A percentile compares a stretch with the other conserved stretches of the same genome.
Evolutionary conservation across 1,284 basidiomycete genomes (phyloP).

Genomic region (Termitomyces sp.): DNA sequence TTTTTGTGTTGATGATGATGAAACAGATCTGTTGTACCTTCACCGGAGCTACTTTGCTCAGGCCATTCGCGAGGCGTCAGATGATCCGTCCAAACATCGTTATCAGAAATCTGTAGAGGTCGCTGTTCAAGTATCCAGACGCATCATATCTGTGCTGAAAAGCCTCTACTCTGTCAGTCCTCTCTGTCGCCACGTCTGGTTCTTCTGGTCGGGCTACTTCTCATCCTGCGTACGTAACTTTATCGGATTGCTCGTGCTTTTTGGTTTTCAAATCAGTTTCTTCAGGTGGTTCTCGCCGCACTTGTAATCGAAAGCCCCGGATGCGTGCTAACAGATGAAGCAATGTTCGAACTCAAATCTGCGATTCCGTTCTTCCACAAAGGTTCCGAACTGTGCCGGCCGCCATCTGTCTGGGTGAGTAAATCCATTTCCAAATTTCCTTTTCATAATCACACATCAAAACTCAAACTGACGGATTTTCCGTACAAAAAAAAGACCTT

Average conservation of each 20-base stretch:
- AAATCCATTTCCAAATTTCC: neutral
- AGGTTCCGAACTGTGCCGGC: conserved; percentile 36
- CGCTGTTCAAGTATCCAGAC: conserved; percentile 40
- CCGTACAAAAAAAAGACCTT: conserved; percentile 17
- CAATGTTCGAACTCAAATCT: conserved; percentile 35
- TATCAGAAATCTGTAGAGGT: conserved; percentile 45
- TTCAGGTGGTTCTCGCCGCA: conserved; percentile 43
- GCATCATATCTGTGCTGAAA: conserved; percentile 36
- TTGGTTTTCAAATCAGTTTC: neutral
- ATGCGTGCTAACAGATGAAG: conserved; percentile 36
- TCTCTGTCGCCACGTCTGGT: conserved; percentile 36
- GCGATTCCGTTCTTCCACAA: conserved; percentile 38
- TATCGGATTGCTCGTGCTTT: neutral
- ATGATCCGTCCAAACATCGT: conserved; percentile 39
- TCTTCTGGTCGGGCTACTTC: conserved; percentile 49
- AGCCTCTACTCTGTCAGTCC: conserved; percentile 37
- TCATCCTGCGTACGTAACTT: conserved; percentile 39
- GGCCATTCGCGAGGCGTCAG: conserved; percentile 37
- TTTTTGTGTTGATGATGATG: neutral
- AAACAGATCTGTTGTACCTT: conserved; percentile 45
- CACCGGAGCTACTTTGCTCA: conserved; percentile 48
- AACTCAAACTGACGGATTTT: neutral
- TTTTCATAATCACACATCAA: neutral
- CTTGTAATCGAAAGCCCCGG: conserved; percentile 43
- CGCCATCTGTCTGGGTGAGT: conserved; percentile 37